These are phyloP conservation scores for Globisporangium apiculatum DNA, from an alignment of 352 stramenopile species.

Conservation along the genomic window DNA sequence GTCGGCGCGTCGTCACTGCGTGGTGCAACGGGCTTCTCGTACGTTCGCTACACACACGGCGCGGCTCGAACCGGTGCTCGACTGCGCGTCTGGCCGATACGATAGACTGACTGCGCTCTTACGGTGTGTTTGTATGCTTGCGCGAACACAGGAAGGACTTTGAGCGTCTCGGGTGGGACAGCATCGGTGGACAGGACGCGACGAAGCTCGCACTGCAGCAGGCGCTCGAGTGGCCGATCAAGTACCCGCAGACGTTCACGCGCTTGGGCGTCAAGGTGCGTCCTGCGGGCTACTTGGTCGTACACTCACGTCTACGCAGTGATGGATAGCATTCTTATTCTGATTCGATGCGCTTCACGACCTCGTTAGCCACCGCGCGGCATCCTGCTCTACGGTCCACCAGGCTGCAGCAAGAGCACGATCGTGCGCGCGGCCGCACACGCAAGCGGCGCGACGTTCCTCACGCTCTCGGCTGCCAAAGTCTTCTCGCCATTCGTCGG, in stretches of 20 bases:
- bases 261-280: conserved; percentile 54
- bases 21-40: conserved; percentile 48
- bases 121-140: not conserved
- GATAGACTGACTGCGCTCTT: not conserved
- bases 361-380: conserved; percentile 47
- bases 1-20: conserved; percentile 62
- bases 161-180: conserved; percentile 58
- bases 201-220: conserved; percentile 79
- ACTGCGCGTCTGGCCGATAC: too few relatives aligned
- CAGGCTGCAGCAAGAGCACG: conserved; percentile 88
- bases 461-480: conserved; percentile 80
- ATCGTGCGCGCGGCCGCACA: conserved; percentile 80
- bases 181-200: conserved; percentile 62
- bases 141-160: conserved; percentile 36
- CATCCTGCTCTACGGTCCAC: conserved; percentile 86
- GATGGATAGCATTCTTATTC: too few relatives aligned
- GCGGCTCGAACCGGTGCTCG: too few relatives aligned
- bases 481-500: conserved; percentile 88
- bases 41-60: conserved; percentile 8
- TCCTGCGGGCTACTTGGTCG: too few relatives aligned
- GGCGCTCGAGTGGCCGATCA: conserved; percentile 85
- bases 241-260: conserved; percentile 64
- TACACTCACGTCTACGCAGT: too few relatives aligned
- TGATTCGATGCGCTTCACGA: too few relatives aligned
- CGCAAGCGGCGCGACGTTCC: conserved; percentile 73